Percentiles rank a stretch among this genome's conserved stretches.
Evolutionary conservation across 108 stramenopile species (phyloP).

Genomic region (Cyclotella baltica): DNA sequence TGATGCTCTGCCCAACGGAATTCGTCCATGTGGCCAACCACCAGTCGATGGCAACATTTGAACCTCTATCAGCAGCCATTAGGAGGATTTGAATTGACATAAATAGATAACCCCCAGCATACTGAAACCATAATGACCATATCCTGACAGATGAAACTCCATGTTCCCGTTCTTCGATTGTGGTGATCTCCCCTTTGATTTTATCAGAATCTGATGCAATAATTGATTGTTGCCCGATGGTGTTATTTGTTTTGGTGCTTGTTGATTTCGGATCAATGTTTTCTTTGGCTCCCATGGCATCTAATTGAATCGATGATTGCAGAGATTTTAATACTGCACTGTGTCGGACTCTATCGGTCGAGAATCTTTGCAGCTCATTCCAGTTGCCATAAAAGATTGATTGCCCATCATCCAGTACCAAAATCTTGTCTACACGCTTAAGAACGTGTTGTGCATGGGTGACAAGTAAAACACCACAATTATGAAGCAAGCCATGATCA

Average conservation of each 20-base stretch:
- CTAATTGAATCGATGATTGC: not conserved
- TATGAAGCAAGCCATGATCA: conserved; percentile 42
- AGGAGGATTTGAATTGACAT: conserved; percentile 48
- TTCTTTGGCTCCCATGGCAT: not conserved
- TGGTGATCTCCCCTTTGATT: conserved; percentile 55
- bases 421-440: conserved; percentile 62
- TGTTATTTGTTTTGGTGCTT: conserved; percentile 39
- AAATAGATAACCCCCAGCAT: conserved; percentile 74
- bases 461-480: conserved; percentile 73
- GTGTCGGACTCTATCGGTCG: conserved; percentile 43
- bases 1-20: conserved; percentile 45
- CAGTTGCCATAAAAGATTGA: conserved; percentile 69
- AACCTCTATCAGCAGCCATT: conserved; percentile 69
- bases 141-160: conserved; percentile 65
- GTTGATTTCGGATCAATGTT: not conserved
- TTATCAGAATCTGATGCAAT: conserved; percentile 14
- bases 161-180: conserved; percentile 73
- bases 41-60: conserved; percentile 72
- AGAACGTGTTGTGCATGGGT: conserved; percentile 87
- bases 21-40: conserved; percentile 82
- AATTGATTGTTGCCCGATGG: no score
- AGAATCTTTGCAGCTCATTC: conserved; percentile 58
- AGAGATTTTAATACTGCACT: not conserved
- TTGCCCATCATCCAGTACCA: conserved; percentile 64
- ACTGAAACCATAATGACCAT: conserved; percentile 77